These are phyloP conservation scores for Exophiala sideris DNA, from an alignment of 2,329 filamentous ascomycete genomes.

Conservation along the genomic window DNA sequence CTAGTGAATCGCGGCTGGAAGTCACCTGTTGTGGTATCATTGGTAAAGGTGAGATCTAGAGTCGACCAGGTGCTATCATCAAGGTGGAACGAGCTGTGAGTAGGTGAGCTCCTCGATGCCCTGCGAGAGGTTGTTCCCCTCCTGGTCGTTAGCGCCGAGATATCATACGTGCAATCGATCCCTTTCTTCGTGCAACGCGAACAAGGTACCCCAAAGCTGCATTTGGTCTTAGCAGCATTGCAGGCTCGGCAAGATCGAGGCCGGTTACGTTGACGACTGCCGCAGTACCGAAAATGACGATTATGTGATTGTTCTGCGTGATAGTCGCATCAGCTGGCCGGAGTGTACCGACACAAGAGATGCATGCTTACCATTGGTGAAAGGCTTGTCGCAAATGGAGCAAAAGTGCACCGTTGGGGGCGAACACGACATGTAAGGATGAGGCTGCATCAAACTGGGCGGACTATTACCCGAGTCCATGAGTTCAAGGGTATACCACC, in stretches of 20 bases:
- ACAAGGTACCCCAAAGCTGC: constrained; percentile 26
- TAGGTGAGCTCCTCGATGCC: not conserved
- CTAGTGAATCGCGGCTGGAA: no score
- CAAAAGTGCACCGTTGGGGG: not conserved
- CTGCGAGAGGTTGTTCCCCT: not conserved
- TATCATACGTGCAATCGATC: constrained; percentile 26
- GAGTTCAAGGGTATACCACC: no score
- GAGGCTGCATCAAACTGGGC: no score
- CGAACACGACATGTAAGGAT: not conserved
- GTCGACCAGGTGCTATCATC: not conserved
- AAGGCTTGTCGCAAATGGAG: constrained; percentile 2
- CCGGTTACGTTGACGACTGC: constrained; percentile 19
- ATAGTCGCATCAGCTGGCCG: not conserved
- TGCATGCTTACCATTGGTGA: not conserved
- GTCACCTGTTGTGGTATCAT: no score
- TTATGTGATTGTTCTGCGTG: constrained; percentile 8
- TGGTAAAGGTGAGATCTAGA: no score
- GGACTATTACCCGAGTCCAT: no score
- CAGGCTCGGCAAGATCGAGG: constrained; percentile 26
- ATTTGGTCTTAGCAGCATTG: constrained; percentile 28
- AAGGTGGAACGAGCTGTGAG: not conserved
- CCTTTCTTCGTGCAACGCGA: constrained; percentile 25
- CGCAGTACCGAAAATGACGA: constrained; percentile 28
- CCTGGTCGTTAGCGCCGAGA: not conserved
- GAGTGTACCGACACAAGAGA: not conserved